Evolutionary conservation across 1,284 basidiomycete species (phyloP), one percentile per base, ranked within the genome.

Genomic region (Ustilago crameri): DNA sequence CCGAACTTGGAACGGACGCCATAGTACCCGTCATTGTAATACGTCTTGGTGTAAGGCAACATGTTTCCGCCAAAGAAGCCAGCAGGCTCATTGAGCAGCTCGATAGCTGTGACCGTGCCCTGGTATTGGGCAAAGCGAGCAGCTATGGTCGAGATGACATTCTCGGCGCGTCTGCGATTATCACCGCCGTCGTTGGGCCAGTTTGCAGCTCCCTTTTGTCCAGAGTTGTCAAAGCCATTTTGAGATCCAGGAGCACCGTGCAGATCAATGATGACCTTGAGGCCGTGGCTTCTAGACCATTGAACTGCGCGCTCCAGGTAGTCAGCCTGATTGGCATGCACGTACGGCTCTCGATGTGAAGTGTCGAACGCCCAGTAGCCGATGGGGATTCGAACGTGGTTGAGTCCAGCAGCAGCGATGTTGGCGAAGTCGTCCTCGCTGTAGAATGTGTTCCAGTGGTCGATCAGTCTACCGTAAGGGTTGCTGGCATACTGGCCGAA

Each of bases 331-430:
- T 92, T 91, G 17, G 92, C 91, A 84, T 89, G 88, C 68, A 93
- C 89, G 84, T 89, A 96, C 0, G 93, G 93, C 79, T 95, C 93
- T 10, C 90, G 92, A 5, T 85, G 86, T 18, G 87, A 87, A 26
- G 91, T 88, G 56, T 94, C 91, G 74, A 92, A 93, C 1, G 93
- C 93, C 94, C 94, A 96, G 83, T 91, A 93, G 34, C 92, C 92
- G 69, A 96, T 92, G 4, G 93, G 93, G 41, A 97, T 85, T 30
- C 93, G 89, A 63, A 93, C 91, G 82, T 93, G 91, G 82, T 93
- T 80, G 58, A 80, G 65, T 38, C 75, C 73, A 24, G 56, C 64
- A n/a, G 27, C 50, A 14, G 66, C 64, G 60, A 93, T 93, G 51
- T 85, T 87, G 38, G 83, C 84, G 78, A 94, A 90, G 82, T 94